Base-by-base conservation (phyloP, 2,329 filamentous ascomycete genomes). In the Epichloe brachyelytri region DNA sequence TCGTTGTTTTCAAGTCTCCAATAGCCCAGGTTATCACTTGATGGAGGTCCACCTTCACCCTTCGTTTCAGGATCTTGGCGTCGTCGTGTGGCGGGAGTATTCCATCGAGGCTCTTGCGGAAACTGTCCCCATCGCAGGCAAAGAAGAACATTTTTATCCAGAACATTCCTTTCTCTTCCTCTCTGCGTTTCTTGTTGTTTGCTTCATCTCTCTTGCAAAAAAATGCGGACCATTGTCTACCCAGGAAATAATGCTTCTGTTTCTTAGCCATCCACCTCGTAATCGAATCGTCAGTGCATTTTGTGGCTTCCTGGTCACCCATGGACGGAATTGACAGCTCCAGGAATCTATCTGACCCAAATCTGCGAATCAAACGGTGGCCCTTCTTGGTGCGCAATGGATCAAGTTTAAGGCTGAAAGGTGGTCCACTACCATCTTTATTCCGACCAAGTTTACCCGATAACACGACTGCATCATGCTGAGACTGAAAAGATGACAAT, bases 281-380 rank as follows among this genome's bases (percentile, higher is more conserved):
- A 22, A 68, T 59, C 0, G 65, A 56, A 0, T 68, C 56, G 1
- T 67, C 58, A 1, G 70, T 58, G 15, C 61, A 65, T 2, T 69
- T 52, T 0, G 63, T 46, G 0, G 54, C 47, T 0, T 66, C 62
- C 0, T 60, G 58, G 2, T 57, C 62, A 1, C 58, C 63, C 0
- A 71, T 65, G 0, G 68, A 68, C 0, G 79, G 78, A 5, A 82
- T 65, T 4, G 71, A 60, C 0, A 83, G 52, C 49, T 82, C 77
- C 1, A 83, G 54, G 44, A 82, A 82, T 0, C 80, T 70, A 55
- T 83, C 79, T 0, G 72, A 63, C 0, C 80, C 79, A 55, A 80
- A 81, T 4, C 72, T 73, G 12, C 80, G 72, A 19, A 66, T 65
- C 0, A 83, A 61, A 2, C 80, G 74, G 59, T 79, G 71, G 0